Base-by-base conservation (phyloP, 31 red algal species). In the Odonthalia washingtoniensis region DNA sequence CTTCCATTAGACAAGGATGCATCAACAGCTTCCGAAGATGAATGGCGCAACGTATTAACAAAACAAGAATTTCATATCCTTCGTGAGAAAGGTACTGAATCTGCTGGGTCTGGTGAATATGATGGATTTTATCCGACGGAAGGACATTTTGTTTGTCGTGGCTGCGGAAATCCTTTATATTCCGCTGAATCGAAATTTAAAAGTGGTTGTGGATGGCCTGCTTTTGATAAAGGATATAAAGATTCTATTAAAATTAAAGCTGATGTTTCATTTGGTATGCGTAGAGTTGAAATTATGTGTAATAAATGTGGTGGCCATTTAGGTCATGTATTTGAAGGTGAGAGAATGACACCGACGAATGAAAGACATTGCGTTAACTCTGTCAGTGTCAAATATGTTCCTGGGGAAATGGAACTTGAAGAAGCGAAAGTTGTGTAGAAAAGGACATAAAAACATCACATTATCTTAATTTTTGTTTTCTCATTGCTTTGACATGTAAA, bases 141-240 rank as follows among this genome's bases (percentile, higher is more conserved):
- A 78, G 93, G 96, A n/a, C 87, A 95, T 45, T 95, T 91, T 82
- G 90, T 83, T 37, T 98, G 96, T 52, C 82, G 90, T 21, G 96
- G 74, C 30, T 98, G 96, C 65, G 86, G 90, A 17, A 84, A 80
- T 12, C 90, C 96, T 53, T 52, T 98, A 5, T 98, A 95, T 42
- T 93, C 90, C 21, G 93, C 96, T 5, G 75, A 93, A 16, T 65
- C 93, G 0, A 98, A 98, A 90, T 98, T 95, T 63, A 90, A 98
- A 80, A 90, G 88, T 46, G 96, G 96, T 40, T 95, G 93, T 70
- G 96, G 96, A 16, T 98, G 96, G 96, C 96, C 96, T 1, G 90
- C 96, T 35, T 97, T 93, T 72, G 96, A 95, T 75, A 93, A 90
- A 39, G 91, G 91, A 74, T 93, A 93, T 52, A 73, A 70, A 33